Base-by-base conservation (phyloP, 805 yeast genomes). In the Yarrowia porcina region DNA sequence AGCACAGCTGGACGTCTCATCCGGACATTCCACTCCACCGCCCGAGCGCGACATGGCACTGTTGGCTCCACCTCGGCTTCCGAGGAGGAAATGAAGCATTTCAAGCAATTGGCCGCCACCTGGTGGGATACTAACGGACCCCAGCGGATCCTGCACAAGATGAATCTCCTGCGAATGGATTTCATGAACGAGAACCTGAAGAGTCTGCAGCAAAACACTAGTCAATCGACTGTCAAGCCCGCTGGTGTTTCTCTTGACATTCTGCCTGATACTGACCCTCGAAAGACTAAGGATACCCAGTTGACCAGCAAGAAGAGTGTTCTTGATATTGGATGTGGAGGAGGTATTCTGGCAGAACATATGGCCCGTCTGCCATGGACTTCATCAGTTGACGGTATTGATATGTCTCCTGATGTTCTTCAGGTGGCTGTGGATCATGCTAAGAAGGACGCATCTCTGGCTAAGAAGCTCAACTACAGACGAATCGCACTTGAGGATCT, bases 51-150 rank as follows among this genome's bases (percentile, higher is more conserved):
- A 2, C 61, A 28, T 21, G 61, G 54, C 11, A 32, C 63, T 13
- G 44, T 12, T 4, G 63, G 63, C 27, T 33, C 63, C 25, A 63
- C 66, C 10, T 63, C 67, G n/a, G 66, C 69, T 11, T 65, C 66
- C 67, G 72, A 67, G 8, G 83, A 85, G 6, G 98, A 93, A 71
- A 79, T 86, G 73, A 75, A 81, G 10, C 98, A 94, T 74, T 94
- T 94, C 75, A 85, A 89, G 68, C 83, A 86, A 33, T 78, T 94
- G 47, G 99, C 99, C 0, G 79, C 87, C n/a, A 75, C 90, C n/a
- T 94, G 99, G 99, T 94, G 99, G 99, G 97, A 94, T 69, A 85
- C 89, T 13, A 76, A 85, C 66, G 99, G 99, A 0, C 88, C 97
- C 1, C 98, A 94, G 72, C 78, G 99, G 39, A 89, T 94, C 63